Percentiles rank a stretch among this genome's conserved stretches.
Conservation (phyloP, 1,284 basidiomycete genomes). For the Leccinum idahoense region DNA sequence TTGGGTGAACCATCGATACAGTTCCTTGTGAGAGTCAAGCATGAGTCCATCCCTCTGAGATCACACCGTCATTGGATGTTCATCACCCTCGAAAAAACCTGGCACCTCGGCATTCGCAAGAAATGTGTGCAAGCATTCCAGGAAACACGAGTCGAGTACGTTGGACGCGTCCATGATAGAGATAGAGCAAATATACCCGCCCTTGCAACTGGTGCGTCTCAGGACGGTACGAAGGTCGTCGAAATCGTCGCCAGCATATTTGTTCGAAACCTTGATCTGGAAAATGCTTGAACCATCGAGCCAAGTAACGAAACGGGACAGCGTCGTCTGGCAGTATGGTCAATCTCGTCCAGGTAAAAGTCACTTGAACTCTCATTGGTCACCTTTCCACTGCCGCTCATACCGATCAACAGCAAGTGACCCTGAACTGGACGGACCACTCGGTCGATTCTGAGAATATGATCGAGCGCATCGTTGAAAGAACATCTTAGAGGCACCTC, state of each 20-base stretch:
- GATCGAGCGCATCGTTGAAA: constrained; percentile 99
- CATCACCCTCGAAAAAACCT: constrained; percentile 97
- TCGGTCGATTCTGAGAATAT: constrained; percentile 95
- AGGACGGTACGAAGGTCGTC: constrained; percentile 94
- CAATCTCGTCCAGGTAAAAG: constrained; percentile 5
- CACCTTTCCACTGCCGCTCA: constrained; percentile 97
- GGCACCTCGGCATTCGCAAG: constrained; percentile 99
- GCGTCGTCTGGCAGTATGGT: constrained; percentile 68
- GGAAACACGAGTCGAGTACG: constrained; percentile 95
- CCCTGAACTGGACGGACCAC: constrained; percentile 99
- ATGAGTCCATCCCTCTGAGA: constrained; percentile 96
- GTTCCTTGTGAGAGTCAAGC: constrained; percentile 95
- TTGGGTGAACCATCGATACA: constrained; percentile 96
- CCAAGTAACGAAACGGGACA: constrained; percentile 99
- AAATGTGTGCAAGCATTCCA: constrained; percentile 98
- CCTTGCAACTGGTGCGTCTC: constrained; percentile 92
- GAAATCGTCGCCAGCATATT: constrained; percentile 97
- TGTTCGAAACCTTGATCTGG: constrained; percentile 98
- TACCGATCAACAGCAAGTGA: constrained; percentile 93
- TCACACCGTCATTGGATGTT: constrained; percentile 96
- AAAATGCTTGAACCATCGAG: constrained; percentile 99
- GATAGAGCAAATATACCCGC: constrained; percentile 36
- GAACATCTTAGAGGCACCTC: constrained; percentile 88
- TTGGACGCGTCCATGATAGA: constrained; percentile 99
- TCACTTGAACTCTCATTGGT: constrained; percentile 14